Conservation (phyloP, 164 flowering plant species). For the Vitis rupestris region DNA sequence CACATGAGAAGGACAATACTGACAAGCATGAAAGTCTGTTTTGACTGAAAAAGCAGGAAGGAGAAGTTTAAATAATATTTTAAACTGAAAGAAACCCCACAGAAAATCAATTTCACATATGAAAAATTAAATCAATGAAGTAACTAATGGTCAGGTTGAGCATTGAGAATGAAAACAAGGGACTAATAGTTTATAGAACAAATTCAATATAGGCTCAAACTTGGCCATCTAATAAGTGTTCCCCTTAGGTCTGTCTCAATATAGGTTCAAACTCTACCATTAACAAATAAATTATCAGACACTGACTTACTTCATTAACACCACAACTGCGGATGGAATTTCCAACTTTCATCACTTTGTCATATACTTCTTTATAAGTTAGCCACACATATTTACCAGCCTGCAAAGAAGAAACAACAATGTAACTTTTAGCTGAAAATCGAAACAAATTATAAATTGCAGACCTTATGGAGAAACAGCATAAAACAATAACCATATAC, state of each 20-base stretch:
- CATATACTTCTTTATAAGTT: slow-evolving; percentile 86
- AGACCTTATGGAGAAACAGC: not conserved
- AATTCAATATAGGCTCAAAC: not conserved
- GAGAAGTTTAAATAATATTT: too few species aligned
- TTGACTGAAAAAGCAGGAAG: too few species aligned
- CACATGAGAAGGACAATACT: too few species aligned
- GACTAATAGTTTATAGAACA: not conserved
- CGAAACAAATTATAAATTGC: not conserved
- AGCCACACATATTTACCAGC: slow-evolving; percentile 82
- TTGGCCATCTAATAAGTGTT: not conserved
- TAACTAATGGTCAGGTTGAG: not conserved
- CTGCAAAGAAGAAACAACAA: slow-evolving; percentile 34
- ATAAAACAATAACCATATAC: slow-evolving; percentile 25
- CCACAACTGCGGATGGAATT: slow-evolving; percentile 74
- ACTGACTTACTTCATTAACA: slow-evolving; percentile 49
- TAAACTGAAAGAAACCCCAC: not conserved
- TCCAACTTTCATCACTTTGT: slow-evolving; percentile 66
- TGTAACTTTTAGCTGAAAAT: not conserved
- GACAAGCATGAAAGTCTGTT: too few species aligned
- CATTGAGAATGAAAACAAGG: not conserved
- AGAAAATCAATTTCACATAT: not conserved
- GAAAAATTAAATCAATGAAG: not conserved
- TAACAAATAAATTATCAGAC: not conserved
- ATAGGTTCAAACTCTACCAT: too few species aligned
- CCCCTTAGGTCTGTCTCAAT: too few species aligned